Evolutionary conservation across 2,329 filamentous ascomycete genomes (phyloP).

Genomic region (Penicillium brasilianum): DNA sequence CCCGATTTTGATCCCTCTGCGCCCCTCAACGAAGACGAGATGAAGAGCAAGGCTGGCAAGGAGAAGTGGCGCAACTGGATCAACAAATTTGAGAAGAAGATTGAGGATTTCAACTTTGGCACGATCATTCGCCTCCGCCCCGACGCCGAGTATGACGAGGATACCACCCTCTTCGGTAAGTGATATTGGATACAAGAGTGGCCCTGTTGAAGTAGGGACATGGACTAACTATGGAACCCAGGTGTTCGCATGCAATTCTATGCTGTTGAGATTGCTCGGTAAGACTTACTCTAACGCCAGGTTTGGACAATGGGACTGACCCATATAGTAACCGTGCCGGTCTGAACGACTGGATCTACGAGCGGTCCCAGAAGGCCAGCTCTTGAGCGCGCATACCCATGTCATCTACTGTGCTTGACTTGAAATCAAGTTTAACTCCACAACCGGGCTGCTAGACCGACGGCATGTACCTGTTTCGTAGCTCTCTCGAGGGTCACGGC

Average conservation of each 20-base stretch:
- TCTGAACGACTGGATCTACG: conserved; percentile 96
- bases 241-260: conserved; percentile 82
- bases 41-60: conserved; percentile 98
- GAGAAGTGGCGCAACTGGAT: conserved; percentile 94
- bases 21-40: conserved; percentile 85
- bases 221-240: conserved; percentile 33
- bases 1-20: conserved; percentile 86
- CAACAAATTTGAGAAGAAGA: conserved; percentile 88
- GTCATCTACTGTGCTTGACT: conserved; percentile 16
- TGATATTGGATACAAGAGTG: conserved; percentile 4
- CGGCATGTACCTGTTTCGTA: conserved; percentile 21
- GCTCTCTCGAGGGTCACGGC: not conserved
- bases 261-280: conserved; percentile 75
- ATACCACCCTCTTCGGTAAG: conserved; percentile 90
- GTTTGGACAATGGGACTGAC: conserved; percentile 15
- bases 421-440: conserved; percentile 17
- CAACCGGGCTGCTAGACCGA: conserved; percentile 25
- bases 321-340: conserved; percentile 73
- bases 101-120: conserved; percentile 98
- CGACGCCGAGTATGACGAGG: conserved; percentile 81
- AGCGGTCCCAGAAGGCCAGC: conserved; percentile 64
- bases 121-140: conserved; percentile 84
- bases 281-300: conserved; percentile 32
- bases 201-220: conserved; percentile 1
- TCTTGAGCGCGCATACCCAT: conserved; percentile 23